These are phyloP conservation scores for Rhododendron molle DNA, from an alignment of 148 eudicot genomes.

Conservation along the genomic window DNA sequence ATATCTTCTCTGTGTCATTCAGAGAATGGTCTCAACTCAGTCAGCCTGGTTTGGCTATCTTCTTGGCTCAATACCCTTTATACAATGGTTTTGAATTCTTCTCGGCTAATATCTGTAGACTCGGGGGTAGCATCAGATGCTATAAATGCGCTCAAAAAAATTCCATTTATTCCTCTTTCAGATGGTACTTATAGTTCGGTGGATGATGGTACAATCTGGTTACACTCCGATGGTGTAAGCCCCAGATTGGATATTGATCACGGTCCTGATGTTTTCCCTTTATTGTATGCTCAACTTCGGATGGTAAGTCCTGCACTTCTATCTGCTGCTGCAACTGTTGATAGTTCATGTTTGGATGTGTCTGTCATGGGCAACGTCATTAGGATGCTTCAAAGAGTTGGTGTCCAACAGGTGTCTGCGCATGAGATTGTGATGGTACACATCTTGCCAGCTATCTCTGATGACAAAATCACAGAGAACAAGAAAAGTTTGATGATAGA, in stretches of 20 bases:
- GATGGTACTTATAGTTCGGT: constrained; percentile 70
- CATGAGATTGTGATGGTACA: constrained; percentile 81
- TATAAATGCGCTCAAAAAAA: constrained; percentile 39
- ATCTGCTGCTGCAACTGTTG: constrained; percentile 43
- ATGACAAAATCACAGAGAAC: constrained; percentile 21
- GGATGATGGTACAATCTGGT: constrained; percentile 78
- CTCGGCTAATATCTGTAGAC: constrained; percentile 22
- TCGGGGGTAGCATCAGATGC: constrained; percentile 41
- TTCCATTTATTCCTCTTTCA: constrained; percentile 84
- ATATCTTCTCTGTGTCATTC: constrained; percentile 50
- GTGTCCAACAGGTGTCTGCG: constrained; percentile 73
- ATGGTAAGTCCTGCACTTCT: constrained; percentile 64
- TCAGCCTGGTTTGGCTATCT: constrained; percentile 72
- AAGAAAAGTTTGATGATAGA: constrained; percentile 55
- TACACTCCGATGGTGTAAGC: constrained; percentile 43
- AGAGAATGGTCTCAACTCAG: constrained; percentile 51
- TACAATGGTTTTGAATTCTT: constrained; percentile 42
- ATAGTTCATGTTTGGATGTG: constrained; percentile 16
- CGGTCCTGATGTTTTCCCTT: constrained; percentile 50
- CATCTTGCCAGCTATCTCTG: constrained; percentile 65
- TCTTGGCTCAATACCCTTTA: constrained; percentile 64
- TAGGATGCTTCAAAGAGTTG: constrained; percentile 64
- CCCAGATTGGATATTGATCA: constrained; percentile 37
- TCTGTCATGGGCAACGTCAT: constrained; percentile 39
- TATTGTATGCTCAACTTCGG: constrained; percentile 59